These are phyloP conservation scores for Sarcomyxa edulis DNA, from an alignment of 768 basidiomycete species.

Conservation along the genomic window DNA sequence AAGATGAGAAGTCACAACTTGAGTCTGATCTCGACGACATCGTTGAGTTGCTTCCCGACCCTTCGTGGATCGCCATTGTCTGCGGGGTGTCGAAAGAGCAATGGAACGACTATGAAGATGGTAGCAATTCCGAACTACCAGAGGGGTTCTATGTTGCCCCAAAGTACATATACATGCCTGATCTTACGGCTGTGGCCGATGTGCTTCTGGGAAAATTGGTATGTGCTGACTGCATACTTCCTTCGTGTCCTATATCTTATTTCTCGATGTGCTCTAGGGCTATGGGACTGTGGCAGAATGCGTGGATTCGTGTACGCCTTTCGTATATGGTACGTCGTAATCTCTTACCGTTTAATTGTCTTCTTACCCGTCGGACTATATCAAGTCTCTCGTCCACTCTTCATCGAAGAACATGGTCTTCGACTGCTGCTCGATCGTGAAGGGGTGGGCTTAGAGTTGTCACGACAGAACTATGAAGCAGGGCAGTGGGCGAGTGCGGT, in stretches of 20 bases:
- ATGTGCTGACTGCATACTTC: constrained; percentile 16
- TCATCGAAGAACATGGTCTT: constrained; percentile 78
- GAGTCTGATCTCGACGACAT: constrained; percentile 22
- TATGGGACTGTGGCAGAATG: constrained; percentile 82
- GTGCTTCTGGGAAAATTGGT: constrained; percentile 80
- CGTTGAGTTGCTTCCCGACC: constrained; percentile 53
- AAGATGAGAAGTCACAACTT: constrained; percentile 25
- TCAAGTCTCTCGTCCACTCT: constrained; percentile 70
- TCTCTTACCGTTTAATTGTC: neutral
- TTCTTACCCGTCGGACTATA: constrained; percentile 1
- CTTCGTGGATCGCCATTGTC: constrained; percentile 74
- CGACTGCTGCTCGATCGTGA: constrained; percentile 55
- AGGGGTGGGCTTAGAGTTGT: constrained; percentile 67
- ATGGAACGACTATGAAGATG: constrained; percentile 31
- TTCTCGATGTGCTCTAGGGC: constrained; percentile 36
- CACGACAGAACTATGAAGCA: constrained; percentile 59
- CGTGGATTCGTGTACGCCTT: constrained; percentile 70
- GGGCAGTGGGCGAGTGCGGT: constrained; percentile 67
- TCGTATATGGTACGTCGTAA: constrained; percentile 60
- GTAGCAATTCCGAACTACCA: constrained; percentile 39
- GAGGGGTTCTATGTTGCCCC: constrained; percentile 74
- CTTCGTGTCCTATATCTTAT: neutral
- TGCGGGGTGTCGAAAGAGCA: constrained; percentile 67
- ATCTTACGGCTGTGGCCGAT: constrained; percentile 68
- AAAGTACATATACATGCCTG: constrained; percentile 77